phyloP scores from a whole-genome alignment of 129 eudicot species.

The Chrysanthemum makinoi region DNA sequence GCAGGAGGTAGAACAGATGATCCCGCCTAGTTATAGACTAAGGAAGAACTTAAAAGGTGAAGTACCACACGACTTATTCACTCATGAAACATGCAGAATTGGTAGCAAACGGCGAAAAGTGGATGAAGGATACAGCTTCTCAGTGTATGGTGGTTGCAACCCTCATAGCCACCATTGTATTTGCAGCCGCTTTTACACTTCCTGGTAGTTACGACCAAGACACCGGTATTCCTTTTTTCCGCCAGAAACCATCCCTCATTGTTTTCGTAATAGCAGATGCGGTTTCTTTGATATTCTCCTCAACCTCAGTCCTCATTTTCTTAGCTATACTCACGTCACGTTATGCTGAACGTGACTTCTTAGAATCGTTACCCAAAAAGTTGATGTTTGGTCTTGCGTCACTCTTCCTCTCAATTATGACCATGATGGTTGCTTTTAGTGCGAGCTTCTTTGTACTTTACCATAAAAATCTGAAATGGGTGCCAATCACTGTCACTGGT shows the following conservation, averaged over 20 bases:
- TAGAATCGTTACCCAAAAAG: conserved; percentile 22
- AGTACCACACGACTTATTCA: conserved; percentile 21
- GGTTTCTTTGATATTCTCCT: conserved; percentile 17
- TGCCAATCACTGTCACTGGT: conserved; percentile 6
- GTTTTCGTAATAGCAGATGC: conserved; percentile 22
- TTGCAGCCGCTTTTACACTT: conserved; percentile 36
- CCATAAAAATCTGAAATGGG: conserved; percentile 9
- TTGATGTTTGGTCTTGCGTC: conserved; percentile 23
- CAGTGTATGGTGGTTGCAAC: conserved; percentile 33
- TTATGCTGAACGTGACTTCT: conserved; percentile 25
- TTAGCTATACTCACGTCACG: conserved; percentile 26
- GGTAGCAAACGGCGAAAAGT: conserved; percentile 13
- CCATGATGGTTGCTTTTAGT: conserved; percentile 29
- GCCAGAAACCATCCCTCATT: conserved; percentile 10
- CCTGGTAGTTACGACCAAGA: conserved; percentile 27
- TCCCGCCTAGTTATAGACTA: conserved; percentile 11
- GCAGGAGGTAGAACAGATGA: conserved; percentile 25
- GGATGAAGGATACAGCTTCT: conserved; percentile 35
- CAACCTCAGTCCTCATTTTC: conserved; percentile 25
- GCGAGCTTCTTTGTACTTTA: conserved; percentile 16
- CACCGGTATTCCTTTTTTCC: conserved; percentile 22
- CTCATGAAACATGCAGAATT: conserved; percentile 15
- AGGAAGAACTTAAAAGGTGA: conserved; percentile 6
- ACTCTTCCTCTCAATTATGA: conserved; percentile 22
- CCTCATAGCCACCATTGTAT: conserved; percentile 34